Evolutionary conservation across 2,329 filamentous ascomycete genomes (phyloP).

Genomic region (Trichoderma polysporum): DNA sequence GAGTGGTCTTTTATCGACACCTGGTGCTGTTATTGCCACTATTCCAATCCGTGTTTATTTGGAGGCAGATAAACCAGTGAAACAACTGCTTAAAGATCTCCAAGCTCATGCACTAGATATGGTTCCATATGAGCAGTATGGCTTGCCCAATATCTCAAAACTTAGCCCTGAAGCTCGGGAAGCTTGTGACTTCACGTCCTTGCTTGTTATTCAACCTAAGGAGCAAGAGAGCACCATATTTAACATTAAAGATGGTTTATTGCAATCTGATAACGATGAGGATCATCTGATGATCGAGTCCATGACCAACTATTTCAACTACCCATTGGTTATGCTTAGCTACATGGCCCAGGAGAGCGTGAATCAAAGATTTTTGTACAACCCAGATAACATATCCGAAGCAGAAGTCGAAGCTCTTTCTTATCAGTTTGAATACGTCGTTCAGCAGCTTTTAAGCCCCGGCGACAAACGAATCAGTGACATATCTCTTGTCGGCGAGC

Average conservation of each 20-base stretch:
- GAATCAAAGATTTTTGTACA: slow-evolving; percentile 13
- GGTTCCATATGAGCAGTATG: slow-evolving; percentile 29
- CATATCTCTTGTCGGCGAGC: not conserved
- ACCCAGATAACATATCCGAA: slow-evolving; percentile 16
- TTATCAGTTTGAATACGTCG: slow-evolving; percentile 23
- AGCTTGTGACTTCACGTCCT: slow-evolving; percentile 8
- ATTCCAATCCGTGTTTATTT: slow-evolving; percentile 24
- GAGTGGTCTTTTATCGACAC: slow-evolving; percentile 19
- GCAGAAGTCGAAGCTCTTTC: slow-evolving; percentile 17
- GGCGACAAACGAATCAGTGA: not conserved
- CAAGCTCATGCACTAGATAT: slow-evolving; percentile 24
- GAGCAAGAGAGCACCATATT: slow-evolving; percentile 1
- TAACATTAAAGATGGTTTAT: not conserved
- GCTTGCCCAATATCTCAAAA: slow-evolving; percentile 27
- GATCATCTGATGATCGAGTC: slow-evolving; percentile 5
- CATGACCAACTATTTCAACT: slow-evolving; percentile 23
- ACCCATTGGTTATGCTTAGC: slow-evolving; percentile 22
- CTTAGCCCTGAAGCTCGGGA: slow-evolving; percentile 20
- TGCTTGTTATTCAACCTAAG: slow-evolving; percentile 17
- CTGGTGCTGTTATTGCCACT: slow-evolving; percentile 25
- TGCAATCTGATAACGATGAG: not conserved
- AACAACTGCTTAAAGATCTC: slow-evolving; percentile 20
- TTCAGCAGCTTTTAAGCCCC: slow-evolving; percentile 21
- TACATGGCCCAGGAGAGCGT: slow-evolving; percentile 13
- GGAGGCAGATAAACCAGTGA: slow-evolving; percentile 12